phyloP scores from a whole-genome alignment of 2,329 filamentous ascomycete genomes.

The Fusarium brevicatenulatum region DNA sequence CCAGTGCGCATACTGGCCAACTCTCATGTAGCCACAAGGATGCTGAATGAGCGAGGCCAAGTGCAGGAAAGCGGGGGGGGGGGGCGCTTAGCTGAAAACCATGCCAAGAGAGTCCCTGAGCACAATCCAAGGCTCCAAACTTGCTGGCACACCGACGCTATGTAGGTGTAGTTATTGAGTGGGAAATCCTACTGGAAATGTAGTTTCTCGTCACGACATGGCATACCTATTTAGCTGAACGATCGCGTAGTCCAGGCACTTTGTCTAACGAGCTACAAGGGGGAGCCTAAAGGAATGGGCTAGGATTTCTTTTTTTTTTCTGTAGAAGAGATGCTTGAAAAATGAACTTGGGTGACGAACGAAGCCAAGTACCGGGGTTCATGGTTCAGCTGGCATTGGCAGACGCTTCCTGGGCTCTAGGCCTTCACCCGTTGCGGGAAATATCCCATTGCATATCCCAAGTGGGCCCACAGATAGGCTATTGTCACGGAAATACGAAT shows the following conservation, averaged over 20 bases:
- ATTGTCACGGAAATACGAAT: fast-evolving
- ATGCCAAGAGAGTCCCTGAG: background rate
- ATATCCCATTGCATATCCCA: background rate
- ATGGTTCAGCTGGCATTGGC: background rate
- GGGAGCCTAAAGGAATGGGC: too few relatives aligned
- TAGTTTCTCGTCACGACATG: too few relatives aligned
- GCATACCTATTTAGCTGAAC: too few relatives aligned
- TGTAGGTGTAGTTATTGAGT: too few relatives aligned
- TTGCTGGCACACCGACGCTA: too few relatives aligned
- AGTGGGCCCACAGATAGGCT: background rate
- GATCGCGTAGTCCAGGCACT: too few relatives aligned
- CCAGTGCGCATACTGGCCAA: fast-evolving
- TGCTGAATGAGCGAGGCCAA: fast-evolving
- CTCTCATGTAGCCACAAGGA: fast-evolving
- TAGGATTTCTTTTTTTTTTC: too few relatives aligned
- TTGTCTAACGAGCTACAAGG: too few relatives aligned
- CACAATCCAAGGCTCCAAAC: too few relatives aligned
- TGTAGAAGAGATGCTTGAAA: too few relatives aligned
- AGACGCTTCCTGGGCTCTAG: background rate
- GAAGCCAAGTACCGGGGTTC: fast-evolving
- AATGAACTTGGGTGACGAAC: too few relatives aligned
- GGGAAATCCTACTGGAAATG: too few relatives aligned
- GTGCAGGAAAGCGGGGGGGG: background rate
- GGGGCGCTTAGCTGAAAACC: background rate
- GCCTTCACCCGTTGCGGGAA: fast-evolving